Percentiles rank a stretch among this genome's conserved stretches.
Conservation (phyloP, 352 stramenopile species). For the Pythium grandisporangium region DNA sequence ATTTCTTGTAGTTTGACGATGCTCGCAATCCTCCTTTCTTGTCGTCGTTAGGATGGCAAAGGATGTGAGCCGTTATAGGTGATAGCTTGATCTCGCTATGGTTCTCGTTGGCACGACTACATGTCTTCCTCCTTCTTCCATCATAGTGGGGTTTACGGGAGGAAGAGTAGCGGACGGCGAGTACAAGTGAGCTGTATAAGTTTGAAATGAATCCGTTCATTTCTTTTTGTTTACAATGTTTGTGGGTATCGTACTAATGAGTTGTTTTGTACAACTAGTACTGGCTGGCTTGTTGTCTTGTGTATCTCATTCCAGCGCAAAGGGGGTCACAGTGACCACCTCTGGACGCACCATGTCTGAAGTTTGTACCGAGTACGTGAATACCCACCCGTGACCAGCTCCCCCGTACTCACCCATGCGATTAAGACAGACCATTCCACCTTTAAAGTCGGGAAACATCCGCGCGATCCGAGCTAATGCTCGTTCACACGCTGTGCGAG, state of each 20-base stretch:
- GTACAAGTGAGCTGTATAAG: no score
- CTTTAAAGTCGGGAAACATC: constrained; percentile 54
- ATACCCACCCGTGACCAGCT: constrained; percentile 65
- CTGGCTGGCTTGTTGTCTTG: no score
- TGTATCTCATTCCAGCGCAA: constrained; percentile 13
- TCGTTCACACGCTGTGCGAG: constrained; percentile 41
- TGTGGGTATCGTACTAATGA: constrained; percentile 6
- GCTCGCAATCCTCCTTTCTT: no score
- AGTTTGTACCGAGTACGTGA: constrained; percentile 59
- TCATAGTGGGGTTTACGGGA: no score
- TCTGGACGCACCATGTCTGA: constrained; percentile 36
- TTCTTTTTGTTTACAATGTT: no score
- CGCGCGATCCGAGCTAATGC: constrained; percentile 41
- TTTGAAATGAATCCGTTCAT: no score
- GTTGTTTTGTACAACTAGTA: no score
- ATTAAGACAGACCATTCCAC: constrained; percentile 77
- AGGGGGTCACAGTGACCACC: constrained; percentile 39
- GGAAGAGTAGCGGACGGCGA: no score
- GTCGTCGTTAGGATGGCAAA: no score
- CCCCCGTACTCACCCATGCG: constrained; percentile 58
- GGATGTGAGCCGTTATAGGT: constrained; percentile 12
- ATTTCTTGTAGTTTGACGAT: no score
- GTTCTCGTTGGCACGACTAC: no score
- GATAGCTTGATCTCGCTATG: constrained; percentile 16
- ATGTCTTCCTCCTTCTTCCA: no score